Base-by-base conservation (phyloP, 202 grass and related monocot genomes). In the Panicum virgatum region DNA sequence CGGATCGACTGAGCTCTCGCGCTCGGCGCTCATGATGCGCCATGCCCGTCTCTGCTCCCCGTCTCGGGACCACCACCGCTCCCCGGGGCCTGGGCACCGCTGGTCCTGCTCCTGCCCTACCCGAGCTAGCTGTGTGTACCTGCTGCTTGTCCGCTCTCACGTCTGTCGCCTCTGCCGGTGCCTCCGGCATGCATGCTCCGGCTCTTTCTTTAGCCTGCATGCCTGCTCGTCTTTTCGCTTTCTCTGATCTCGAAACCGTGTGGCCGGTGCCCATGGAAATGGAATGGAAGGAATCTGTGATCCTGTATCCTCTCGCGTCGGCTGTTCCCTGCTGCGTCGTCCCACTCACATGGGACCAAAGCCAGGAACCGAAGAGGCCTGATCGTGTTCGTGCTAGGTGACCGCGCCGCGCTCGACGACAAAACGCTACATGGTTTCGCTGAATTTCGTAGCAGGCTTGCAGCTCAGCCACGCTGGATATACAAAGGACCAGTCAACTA, bases 51-150 rank as follows among this genome's bases (percentile, higher is more conserved):
- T 69, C 73, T 69, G 38, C 54, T n/a, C 27, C 23, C 15, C 27
- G 39, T 78, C 88, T 93, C 78, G 86, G 92, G 92, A 94, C 91
- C 86, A 69, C 69, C 86, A 39, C 62, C 7, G n/a, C n/a, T n/a
- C n/a, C 69, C 30, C 30, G 30, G 32, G 44, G 39, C 68, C 29
- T 52, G 14, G 7, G 4, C 16, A 12, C 6, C 59, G 42, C 5
- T 43, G 22, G 23, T 72, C 62, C 56, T 71, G 26, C 23, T 45
- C 62, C n/a, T 53, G 32, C 63, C 77, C n/a, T 43, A 47, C 23
- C 69, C 15, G 13, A n/a, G 27, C 47, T 50, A 29, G 1, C 16
- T 64, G 62, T 12, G 45, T 25, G 66, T 70, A 10, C 42, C 71
- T 46, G 66, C 43, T 19, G 23, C n/a, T 45, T 53, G 69, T 68